Base-by-base conservation (phyloP, 345 rosid species). In the Capsella bursapastoris region DNA sequence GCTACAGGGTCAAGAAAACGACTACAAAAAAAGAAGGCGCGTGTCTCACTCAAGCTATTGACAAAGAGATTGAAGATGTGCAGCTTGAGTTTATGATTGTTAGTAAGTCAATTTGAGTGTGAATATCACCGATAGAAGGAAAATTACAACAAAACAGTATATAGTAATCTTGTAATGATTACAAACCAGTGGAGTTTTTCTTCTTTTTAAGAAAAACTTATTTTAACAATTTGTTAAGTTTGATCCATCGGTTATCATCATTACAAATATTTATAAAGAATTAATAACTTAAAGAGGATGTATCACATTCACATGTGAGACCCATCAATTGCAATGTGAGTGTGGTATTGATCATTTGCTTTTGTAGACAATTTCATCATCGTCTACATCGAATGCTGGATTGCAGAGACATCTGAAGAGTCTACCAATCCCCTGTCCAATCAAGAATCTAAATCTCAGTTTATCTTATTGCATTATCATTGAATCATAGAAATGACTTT, bases 321-420 rank as follows among this genome's bases (percentile, higher is more conserved):
- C 72, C 76, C 76, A 49, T 57, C 65, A 53, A 16, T 15, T 60
- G 55, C 61, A 52, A 28, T 35, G 58, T 52, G 57, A 73, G 53
- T 59, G 69, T 64, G 47, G 60, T 64, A 34, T 16, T 61, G 27
- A 57, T 88, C 90, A 91, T 81, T 88, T 91, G 82, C 89, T 76
- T 79, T 82, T 89, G 87, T 89, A 91, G 40, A 88, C 88, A 64
- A 88, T 88, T 75, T 94, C 97, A 44, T 94, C 97, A 71, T 94
- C 98, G 11, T 94, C 98, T 34, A 91, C 98, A 60, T 94, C 93
- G 50, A 88, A 91, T 63, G 98, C 97, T 25, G 97, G 98, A 79
- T 86, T 94, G 72, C 96, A 94, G 22, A 91, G 89, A 86, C 98
- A 94, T 83, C 97, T 94, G 86, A 91, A 94, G 15, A 94, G 88